Evolutionary conservation across 148 eudicot species (phyloP), one percentile per base, ranked within the genome.

Genomic region (Chenopodium album): DNA sequence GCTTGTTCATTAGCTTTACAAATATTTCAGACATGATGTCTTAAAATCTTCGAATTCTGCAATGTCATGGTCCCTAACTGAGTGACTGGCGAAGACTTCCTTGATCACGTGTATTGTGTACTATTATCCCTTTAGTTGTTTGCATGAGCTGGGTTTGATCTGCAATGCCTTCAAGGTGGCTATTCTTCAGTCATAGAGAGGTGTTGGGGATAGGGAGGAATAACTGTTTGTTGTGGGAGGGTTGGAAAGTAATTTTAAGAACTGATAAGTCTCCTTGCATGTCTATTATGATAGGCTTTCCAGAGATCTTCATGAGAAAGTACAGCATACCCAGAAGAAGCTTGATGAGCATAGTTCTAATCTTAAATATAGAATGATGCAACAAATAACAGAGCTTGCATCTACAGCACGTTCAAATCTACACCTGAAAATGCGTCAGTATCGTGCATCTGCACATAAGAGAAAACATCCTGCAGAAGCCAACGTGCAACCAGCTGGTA

Each of bases 391-490:
- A 50, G 87, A 88, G 73, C 74, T 87, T 78, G 97, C 90, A 48
- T 90, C 97, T 68, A 79, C 77, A 76, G 98, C 94, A 34, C 92
- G 98, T 65, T 95, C 94, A 50, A 80, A 77, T 26, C 88, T 95
- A 76, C 97, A 93, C 80, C 86, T 86, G 86, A 93, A 88, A 85
- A 85, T 90, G 89, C 90, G 91, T 34, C 85, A 89, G 79, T 71
- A 72, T 77, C 97, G 97, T 76, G 87, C 89, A 78, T 76, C 86
- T 76, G 83, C 88, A 29, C 52, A 80, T 66, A 87, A 64, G 82
- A 68, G 82, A 37, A 50, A 90, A 54, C 82, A 81, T 78, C 80
- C 78, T 72, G 75, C 69, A 22, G 82, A 31, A 79, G 68, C 75
- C 62, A 85, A 73, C 62, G 80, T 26, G 48, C 78, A 72, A 32